phyloP scores from a whole-genome alignment of 148 eudicot species.

The Rhododendron simsii region DNA sequence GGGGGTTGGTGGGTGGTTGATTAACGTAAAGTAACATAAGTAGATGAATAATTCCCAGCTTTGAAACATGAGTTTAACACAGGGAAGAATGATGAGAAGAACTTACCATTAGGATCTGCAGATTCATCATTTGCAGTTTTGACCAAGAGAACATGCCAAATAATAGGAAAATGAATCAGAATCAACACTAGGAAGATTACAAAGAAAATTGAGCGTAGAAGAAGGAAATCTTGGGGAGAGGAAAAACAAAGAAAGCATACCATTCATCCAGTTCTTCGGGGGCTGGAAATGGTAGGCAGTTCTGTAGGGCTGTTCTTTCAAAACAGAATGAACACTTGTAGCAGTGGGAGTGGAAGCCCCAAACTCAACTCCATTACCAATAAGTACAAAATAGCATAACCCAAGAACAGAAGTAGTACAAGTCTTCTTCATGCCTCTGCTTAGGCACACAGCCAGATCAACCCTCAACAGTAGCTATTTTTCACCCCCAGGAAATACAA shows the following conservation, averaged over 20 bases:
- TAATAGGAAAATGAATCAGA: not conserved
- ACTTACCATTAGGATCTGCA: constrained; percentile 25
- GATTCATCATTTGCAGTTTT: not conserved
- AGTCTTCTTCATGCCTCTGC: too few species aligned
- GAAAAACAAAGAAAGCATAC: not conserved
- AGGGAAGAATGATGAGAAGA: not conserved
- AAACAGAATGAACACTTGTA: not conserved
- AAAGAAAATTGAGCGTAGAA: not conserved
- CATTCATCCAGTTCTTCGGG: constrained; percentile 38
- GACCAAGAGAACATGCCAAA: not conserved
- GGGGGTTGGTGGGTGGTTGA: not conserved
- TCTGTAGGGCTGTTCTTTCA: constrained; percentile 17
- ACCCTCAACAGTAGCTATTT: too few species aligned
- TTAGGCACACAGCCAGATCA: too few species aligned
- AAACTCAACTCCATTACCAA: constrained; percentile 6
- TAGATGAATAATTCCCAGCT: not conserved
- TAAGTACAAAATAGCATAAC: not conserved
- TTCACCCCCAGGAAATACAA: too few species aligned
- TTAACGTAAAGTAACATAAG: too few species aligned
- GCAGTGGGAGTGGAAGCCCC: not conserved
- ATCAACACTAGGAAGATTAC: not conserved
- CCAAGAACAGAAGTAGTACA: not conserved
- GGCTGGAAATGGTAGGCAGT: constrained; percentile 36
- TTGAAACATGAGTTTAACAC: not conserved
- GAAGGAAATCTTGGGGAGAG: not conserved